Base-by-base conservation (phyloP, 495 filamentous ascomycete genomes). In the Neurospora sp. region DNA sequence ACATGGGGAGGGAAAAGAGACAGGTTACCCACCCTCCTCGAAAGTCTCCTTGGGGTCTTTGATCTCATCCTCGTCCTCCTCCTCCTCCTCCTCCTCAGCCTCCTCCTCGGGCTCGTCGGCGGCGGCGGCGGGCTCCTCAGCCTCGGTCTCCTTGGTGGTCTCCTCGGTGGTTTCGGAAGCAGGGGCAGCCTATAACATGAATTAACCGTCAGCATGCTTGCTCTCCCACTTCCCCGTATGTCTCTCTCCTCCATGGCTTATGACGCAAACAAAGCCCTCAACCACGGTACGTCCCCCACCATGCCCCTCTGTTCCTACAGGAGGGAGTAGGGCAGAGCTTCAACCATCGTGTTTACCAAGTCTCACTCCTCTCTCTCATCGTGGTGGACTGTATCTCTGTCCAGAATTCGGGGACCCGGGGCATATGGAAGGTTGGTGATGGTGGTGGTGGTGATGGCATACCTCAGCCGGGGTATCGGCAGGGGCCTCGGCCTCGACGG, bases 21-120 rank as follows among this genome's bases (percentile, higher is more conserved):
- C 31, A 38, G 41, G 40, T 48, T 72, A 92, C 92, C 84, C 84
- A 98, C 96, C 94, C 87, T 94, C 93, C 80, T 96, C 91, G 72
- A 99, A 82, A 84, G 90, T 89, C 74, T 94, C 93, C 88, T 96
- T 96, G 73, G 89, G 88, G 80, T 99, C 96, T 76, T 89, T 89
- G 69, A 90, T 87, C 87, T 98, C 95, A 74, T 97, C 93, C 76
- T 96, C 94, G 73, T 96, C 94, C 16, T 96, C 93, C 73, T 96
- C 93, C 70, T 95, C 93, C 70, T 93, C 92, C 70, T 93, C 88
- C 69, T 88, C 84, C 16, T 82, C 85, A 45, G 84, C 85, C 71
- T 82, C 86, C 48, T 83, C 86, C 9, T 80, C 83, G 68, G 87
- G 80, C 22, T 83, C 85, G 48, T 80, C 82, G 4, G 83, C 84